Conservation (phyloP, 2,329 filamentous ascomycete species). For the Colletotrichum sp. region DNA sequence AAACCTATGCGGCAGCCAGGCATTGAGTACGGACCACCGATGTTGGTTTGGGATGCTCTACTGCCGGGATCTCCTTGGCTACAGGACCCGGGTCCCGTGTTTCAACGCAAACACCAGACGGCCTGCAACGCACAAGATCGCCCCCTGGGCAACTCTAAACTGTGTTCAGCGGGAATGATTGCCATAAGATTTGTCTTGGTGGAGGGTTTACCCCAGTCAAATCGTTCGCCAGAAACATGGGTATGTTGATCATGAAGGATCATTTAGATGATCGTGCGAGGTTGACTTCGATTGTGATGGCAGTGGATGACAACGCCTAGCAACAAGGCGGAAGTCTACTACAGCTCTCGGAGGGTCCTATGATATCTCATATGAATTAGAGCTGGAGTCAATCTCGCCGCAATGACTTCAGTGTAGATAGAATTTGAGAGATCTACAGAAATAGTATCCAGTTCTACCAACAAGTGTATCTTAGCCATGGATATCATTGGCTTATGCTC, state of each 20-base stretch:
- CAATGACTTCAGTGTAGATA: background rate
- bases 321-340: background rate
- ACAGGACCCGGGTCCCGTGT: background rate
- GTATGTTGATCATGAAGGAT: background rate
- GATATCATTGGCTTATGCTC: background rate
- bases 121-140: background rate
- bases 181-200: background rate
- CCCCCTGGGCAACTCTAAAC: background rate
- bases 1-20: background rate
- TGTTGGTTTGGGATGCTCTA: background rate
- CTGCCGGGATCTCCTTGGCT: background rate
- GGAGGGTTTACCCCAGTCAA: background rate
- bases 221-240: background rate
- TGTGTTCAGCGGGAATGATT: background rate
- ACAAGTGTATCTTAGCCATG: background rate
- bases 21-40: background rate
- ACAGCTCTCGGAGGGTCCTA: background rate
- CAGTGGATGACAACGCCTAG: background rate
- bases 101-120: constrained; percentile 9
- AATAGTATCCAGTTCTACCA: background rate
- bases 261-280: background rate
- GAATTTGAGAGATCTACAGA: background rate
- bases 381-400: background rate
- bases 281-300: background rate
- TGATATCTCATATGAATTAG: background rate